Conservation (phyloP, 148 eudicot species). For the Silene conica region DNA sequence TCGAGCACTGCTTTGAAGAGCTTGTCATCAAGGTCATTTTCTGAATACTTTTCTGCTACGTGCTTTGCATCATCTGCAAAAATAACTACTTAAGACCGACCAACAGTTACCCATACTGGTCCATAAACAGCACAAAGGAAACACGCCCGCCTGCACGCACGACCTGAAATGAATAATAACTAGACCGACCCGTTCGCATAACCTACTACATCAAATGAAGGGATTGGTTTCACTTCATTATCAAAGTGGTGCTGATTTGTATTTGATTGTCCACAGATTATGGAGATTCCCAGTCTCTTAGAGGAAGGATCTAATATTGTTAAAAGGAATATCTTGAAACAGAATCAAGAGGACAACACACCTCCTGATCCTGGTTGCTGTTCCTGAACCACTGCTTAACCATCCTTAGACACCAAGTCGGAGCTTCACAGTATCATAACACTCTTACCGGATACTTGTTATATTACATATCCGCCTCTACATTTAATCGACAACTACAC, state of each 20-base stretch:
- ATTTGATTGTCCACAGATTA: slow-evolving; percentile 42
- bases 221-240: too few species aligned
- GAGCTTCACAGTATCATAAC: background rate
- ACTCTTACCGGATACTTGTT: background rate
- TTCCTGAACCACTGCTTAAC: slow-evolving; percentile 29
- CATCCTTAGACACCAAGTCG: background rate
- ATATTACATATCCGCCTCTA: slow-evolving; percentile 10
- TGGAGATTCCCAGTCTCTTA: slow-evolving; percentile 86
- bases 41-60: too few species aligned
- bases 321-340: slow-evolving; percentile 78
- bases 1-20: slow-evolving; percentile 84
- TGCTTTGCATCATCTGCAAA: too few species aligned
- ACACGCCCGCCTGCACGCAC: too few species aligned
- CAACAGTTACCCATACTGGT: too few species aligned
- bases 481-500: background rate
- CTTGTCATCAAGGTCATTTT: slow-evolving; percentile 93
- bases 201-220: too few species aligned
- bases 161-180: too few species aligned
- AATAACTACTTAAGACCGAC: too few species aligned
- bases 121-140: too few species aligned
- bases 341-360: slow-evolving; percentile 51
- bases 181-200: too few species aligned
- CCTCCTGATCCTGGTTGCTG: slow-evolving; percentile 49
- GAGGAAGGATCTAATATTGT: slow-evolving; percentile 78
- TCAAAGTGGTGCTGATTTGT: background rate